Percentiles rank a stretch among this genome's conserved stretches.
Conservation (phyloP, 1,139 yeast species). For the Geotrichum bryndzae region DNA sequence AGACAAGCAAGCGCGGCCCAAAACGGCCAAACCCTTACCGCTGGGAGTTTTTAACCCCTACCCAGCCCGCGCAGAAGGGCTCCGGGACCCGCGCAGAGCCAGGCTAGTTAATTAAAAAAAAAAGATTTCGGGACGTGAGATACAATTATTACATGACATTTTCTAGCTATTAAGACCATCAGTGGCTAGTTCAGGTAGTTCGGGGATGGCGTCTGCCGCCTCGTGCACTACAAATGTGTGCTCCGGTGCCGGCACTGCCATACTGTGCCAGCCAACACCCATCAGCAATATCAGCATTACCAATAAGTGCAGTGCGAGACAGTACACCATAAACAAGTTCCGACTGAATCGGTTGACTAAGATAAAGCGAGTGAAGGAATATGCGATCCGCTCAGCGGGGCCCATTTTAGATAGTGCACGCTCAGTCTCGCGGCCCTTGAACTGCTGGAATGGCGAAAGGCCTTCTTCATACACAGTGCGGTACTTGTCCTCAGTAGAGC, state of each 20-base stretch:
- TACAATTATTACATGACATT: neutral
- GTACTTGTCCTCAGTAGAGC: slow-evolving; percentile 54
- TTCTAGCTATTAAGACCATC: neutral
- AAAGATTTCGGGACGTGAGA: neutral
- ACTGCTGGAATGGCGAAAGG: slow-evolving; percentile 77
- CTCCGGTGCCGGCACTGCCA: slow-evolving; percentile 11
- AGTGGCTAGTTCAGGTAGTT: slow-evolving; percentile 5
- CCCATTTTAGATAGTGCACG: slow-evolving; percentile 67
- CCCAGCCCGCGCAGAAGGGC: neutral
- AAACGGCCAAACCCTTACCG: neutral
- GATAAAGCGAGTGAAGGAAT: slow-evolving; percentile 65
- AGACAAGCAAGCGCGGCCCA: neutral
- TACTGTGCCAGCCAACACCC: slow-evolving; percentile 35
- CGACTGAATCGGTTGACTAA: slow-evolving; percentile 70
- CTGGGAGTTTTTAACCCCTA: neutral
- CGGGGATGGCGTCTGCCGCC: slow-evolving; percentile 14
- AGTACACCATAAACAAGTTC: slow-evolving; percentile 66
- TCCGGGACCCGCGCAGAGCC: neutral
- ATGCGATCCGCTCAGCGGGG: slow-evolving; percentile 72
- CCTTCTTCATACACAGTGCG: slow-evolving; percentile 67
- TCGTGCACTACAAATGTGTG: slow-evolving; percentile 9
- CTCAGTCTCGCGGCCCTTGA: slow-evolving; percentile 71
- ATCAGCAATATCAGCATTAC: slow-evolving; percentile 63
- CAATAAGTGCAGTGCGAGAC: slow-evolving; percentile 66
- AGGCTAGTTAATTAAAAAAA: neutral